A percentile compares a stretch with the other conserved stretches of the same genome.
phyloP scores from a whole-genome alignment of 1,284 basidiomycete species.

The Dichomitus squalens region DNA sequence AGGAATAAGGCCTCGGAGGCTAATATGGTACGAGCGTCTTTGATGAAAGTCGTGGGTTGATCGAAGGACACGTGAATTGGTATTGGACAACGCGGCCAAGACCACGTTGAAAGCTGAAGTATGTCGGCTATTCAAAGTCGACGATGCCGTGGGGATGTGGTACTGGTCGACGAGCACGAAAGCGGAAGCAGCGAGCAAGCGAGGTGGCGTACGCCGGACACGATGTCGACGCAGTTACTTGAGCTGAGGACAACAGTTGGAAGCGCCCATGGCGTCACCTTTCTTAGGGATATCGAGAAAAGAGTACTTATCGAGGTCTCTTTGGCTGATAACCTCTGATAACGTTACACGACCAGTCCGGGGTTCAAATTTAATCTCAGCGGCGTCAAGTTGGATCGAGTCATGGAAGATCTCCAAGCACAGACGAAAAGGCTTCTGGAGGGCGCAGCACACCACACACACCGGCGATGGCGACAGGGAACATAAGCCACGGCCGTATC shows the following conservation, averaged over 20 bases:
- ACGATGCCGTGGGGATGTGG: neutral
- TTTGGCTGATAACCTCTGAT: too few relatives aligned
- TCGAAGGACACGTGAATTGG: constrained; percentile 17
- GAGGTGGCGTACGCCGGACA: too few relatives aligned
- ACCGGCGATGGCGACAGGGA: constrained; percentile 28
- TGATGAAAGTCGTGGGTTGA: constrained; percentile 14
- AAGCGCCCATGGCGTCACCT: too few relatives aligned
- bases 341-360: too few relatives aligned
- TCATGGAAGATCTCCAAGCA: constrained; percentile 4
- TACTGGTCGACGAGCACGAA: neutral
- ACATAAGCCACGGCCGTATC: constrained; percentile 43
- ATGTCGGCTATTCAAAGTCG: neutral
- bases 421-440: too few relatives aligned
- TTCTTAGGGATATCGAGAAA: too few relatives aligned
- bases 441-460: constrained; percentile 17
- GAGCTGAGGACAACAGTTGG: too few relatives aligned
- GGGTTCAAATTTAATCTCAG: neutral
- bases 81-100: constrained; percentile 4
- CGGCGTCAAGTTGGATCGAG: constrained; percentile 7
- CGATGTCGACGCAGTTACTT: too few relatives aligned
- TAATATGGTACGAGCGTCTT: constrained; percentile 14
- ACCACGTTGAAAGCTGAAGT: neutral
- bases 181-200: neutral
- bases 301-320: too few relatives aligned
- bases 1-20: neutral